Percentiles rank a stretch among this genome's conserved stretches.
Evolutionary conservation across 2,329 filamentous ascomycete species (phyloP).

Genomic region (Dactylellina sp.): DNA sequence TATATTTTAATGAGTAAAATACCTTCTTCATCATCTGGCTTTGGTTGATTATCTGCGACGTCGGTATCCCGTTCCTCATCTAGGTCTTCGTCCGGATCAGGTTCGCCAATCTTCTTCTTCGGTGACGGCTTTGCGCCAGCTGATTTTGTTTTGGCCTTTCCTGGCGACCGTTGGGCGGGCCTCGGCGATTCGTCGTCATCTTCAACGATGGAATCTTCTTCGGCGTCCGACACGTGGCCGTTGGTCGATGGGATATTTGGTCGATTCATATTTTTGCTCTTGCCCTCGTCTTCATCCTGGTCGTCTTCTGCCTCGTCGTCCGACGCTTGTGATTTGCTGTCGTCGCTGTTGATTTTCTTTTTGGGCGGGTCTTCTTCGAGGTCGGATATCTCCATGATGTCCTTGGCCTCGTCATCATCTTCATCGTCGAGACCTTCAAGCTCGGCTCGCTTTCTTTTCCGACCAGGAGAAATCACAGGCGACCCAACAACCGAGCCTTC

Average conservation of each 20-base stretch:
- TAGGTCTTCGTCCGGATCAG: conserved; percentile 65
- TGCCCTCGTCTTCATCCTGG: conserved; percentile 21
- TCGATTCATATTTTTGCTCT: conserved; percentile 20
- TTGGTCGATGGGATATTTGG: conserved; percentile 35
- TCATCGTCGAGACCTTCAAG: conserved; percentile 30
- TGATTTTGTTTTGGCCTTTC: conserved; percentile 38
- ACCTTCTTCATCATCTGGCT: conserved; percentile 64
- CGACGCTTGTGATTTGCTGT: conserved; percentile 38
- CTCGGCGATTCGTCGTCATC: conserved; percentile 49
- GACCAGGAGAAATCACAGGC: conserved; percentile 45
- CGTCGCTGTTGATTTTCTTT: conserved; percentile 46
- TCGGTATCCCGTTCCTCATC: conserved; percentile 64
- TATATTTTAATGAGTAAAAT: conserved; percentile 63
- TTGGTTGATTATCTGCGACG: conserved; percentile 34
- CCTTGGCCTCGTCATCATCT: conserved; percentile 40
- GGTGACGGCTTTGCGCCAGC: conserved; percentile 56
- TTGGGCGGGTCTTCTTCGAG: conserved; percentile 63
- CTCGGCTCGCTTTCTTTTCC: conserved; percentile 47
- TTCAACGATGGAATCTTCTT: conserved; percentile 40
- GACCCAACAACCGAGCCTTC: conserved; percentile 47
- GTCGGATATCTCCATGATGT: conserved; percentile 61
- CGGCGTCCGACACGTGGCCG: conserved; percentile 36
- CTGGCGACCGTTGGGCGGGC: conserved; percentile 35
- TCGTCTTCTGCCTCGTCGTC: conserved; percentile 43
- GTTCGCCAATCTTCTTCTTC: conserved; percentile 59